Base-by-base conservation (phyloP, 352 stramenopile genomes). In the Globisporangium solare region DNA sequence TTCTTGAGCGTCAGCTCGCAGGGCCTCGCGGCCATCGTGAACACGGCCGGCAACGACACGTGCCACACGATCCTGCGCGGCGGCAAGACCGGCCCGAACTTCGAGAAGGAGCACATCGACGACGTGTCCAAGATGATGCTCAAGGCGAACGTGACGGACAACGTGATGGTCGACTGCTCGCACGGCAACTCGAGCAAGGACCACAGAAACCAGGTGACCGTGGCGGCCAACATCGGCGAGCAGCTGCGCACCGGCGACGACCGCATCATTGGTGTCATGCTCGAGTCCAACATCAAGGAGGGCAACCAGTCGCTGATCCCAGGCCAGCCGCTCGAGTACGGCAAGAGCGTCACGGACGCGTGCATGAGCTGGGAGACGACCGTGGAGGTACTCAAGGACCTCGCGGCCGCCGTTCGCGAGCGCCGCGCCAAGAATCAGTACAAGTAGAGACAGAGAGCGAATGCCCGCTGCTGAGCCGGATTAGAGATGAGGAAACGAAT, bases 121-220 rank as follows among this genome's bases (percentile, higher is more conserved):
- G 79, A 82, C 49, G 79, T 78, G 13, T 89, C 81, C 41, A 69
- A 64, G 49, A 74, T 92, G 56, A 90, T 95, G 71, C 80, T 89
- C 64, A 94, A 94, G 75, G 70, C 84, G 17, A 89, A 91, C 37
- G 46, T 92, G 43, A 63, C 76, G 53, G 75, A 91, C 67, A 92
- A 93, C 62, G 63, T 96, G 47, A 96, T 96, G 87, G 71, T 96
- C 31, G 87, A 96, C 79, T 96, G 85, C 72, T 94, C 83, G 67
- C 87, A 96, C 67, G 86, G 87, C 60, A 96, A 96, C 78, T 93
- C 83, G 64, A 80, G 76, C 66, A 96, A 95, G 74, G 79, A 93
- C 63, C 79, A 91, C 74, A 86, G 83, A 59, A 96, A 96, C 67
- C 87, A 96, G 62, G 74, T 80, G 22, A 60, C 74, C 22, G 86